Evolutionary conservation across 148 eudicot species (phyloP), one percentile per base, ranked within the genome.

Genomic region (Rhododendron henanense): DNA sequence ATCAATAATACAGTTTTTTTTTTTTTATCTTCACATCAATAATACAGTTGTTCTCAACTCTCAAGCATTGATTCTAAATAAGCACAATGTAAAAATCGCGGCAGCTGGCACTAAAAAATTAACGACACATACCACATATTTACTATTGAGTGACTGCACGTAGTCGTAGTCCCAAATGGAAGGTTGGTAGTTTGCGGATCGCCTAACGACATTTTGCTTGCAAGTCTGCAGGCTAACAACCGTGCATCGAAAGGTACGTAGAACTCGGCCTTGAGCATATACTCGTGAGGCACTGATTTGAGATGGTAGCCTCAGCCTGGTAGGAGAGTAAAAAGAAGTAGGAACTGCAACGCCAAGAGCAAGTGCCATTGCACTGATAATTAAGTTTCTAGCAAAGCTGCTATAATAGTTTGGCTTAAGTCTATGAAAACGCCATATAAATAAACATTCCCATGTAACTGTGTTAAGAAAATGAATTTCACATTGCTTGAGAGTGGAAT

Each of bases 121-220:
- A 55, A 16, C 31, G 1, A 48, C 47, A 79, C 13, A 3, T 80
- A 80, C 82, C 82, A 2, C 10, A 33, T 51, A 80, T 48, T 80
- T 7, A 80, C 61, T 80, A 31, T 25, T 80, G 16, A 80, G 82
- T 25, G 82, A 80, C 23, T 80, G 63, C 19, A 51, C 6, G 28
- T 48, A 51, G 2, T 51, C 13, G 6, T 51, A 13, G 41, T 51
- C 63, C 82, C 82, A 80, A 80, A 51, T 80, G 82, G 82, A 23
- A 51, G 82, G 82, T 31, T 80, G 59, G 82, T 80, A 80, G 82
- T 80, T 80, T 1, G 41, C 82, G 3, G 82, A 80, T 80, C 63
- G 59, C 23, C 82, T 48, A 25, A 28, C 39, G 1, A 25, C 3
- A 19, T 25, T 5, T 51, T 80, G 41, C 10, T 48, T 19, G 18